Percentiles rank a stretch among this genome's conserved stretches.
phyloP scores from a whole-genome alignment of 345 rosid species.

The Leavenworthia alabamica region DNA sequence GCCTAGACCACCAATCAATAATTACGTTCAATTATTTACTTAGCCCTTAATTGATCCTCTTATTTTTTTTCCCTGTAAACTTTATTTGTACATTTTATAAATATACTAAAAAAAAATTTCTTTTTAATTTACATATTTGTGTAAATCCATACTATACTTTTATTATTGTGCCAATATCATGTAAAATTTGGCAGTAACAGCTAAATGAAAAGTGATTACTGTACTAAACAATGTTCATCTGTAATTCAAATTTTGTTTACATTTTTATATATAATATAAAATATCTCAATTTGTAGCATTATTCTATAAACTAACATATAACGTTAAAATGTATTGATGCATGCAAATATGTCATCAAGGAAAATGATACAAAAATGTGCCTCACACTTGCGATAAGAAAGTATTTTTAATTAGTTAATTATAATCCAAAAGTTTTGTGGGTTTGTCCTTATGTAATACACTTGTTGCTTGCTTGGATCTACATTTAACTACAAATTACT shows the following conservation, averaged over 20 bases:
- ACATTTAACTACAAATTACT: neutral
- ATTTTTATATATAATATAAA: neutral
- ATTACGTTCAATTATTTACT: slow-evolving; percentile 22
- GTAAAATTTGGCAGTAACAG: neutral
- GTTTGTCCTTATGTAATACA: slow-evolving; percentile 5
- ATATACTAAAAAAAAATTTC: no score
- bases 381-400: slow-evolving; percentile 12
- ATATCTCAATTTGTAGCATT: slow-evolving; percentile 2
- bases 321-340: neutral
- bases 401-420: slow-evolving; percentile 5
- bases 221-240: neutral
- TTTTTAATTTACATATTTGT: slow-evolving; percentile 4
- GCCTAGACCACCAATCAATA: slow-evolving; percentile 23
- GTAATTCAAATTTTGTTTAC: neutral
- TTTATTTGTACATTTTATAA: no score
- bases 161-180: neutral
- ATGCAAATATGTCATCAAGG: slow-evolving; percentile 22
- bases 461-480: slow-evolving; percentile 17
- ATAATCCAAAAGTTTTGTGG: slow-evolving; percentile 6
- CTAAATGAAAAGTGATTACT: neutral
- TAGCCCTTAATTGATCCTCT: slow-evolving; percentile 9
- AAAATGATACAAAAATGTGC: neutral
- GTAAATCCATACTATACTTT: neutral
- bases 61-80: slow-evolving; percentile 13
- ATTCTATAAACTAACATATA: neutral